Evolutionary conservation across 2,329 filamentous ascomycete species (phyloP).

Genomic region (Pseudogymnoascus sp.): DNA sequence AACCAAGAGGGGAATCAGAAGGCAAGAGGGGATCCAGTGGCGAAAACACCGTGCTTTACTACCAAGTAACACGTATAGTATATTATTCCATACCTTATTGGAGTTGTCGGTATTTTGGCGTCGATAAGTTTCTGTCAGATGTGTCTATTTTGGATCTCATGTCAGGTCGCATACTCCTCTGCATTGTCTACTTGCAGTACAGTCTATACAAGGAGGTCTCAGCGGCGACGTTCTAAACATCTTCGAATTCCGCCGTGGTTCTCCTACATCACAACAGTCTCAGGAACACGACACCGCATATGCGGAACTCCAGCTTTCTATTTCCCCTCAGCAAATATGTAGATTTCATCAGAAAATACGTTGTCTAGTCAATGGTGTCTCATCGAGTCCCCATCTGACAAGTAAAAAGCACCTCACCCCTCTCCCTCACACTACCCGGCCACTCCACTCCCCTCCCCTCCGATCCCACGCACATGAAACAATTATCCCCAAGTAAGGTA

Average conservation of each 20-base stretch:
- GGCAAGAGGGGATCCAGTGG: neutral
- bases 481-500: slow-evolving; percentile 6
- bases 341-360: slow-evolving; percentile 6
- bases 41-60: neutral
- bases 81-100: neutral
- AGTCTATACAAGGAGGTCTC: neutral
- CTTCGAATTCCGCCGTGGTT: neutral
- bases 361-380: neutral
- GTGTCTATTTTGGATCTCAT: neutral
- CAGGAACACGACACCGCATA: neutral
- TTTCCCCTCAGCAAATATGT: neutral
- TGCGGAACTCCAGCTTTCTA: neutral
- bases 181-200: neutral
- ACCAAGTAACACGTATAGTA: neutral
- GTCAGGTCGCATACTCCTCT: too few species aligned
- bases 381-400: slow-evolving; percentile 15
- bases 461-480: neutral
- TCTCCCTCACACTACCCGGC: slow-evolving; percentile 5
- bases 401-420: slow-evolving; percentile 5
- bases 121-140: neutral
- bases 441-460: neutral
- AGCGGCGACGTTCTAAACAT: neutral
- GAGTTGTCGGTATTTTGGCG: neutral
- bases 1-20: neutral
- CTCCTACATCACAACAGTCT: neutral